Conservation (phyloP, 2,329 filamentous ascomycete species). For the Sclerotinia minor region DNA sequence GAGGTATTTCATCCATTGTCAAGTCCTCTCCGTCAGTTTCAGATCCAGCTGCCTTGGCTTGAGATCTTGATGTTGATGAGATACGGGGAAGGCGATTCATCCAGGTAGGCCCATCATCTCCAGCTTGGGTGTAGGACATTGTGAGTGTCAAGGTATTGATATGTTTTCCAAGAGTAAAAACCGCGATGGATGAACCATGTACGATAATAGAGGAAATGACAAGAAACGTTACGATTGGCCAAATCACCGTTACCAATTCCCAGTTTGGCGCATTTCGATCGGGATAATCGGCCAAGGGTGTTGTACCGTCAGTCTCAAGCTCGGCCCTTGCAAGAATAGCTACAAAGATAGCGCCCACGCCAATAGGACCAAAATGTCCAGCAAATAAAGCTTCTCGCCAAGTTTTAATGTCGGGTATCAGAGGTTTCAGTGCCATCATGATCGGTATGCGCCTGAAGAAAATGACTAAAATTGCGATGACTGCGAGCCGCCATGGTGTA, state of each 20-base stretch:
- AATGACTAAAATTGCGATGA: constrained; percentile 90
- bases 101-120: constrained; percentile 87
- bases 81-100: constrained; percentile 86
- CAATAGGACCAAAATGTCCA: constrained; percentile 96
- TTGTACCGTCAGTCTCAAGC: constrained; percentile 70
- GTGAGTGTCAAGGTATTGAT: constrained; percentile 96
- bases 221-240: constrained; percentile 93
- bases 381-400: constrained; percentile 97
- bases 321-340: constrained; percentile 93
- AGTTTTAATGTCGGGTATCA: constrained; percentile 96
- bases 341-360: constrained; percentile 94
- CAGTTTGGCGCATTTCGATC: constrained; percentile 55
- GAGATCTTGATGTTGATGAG: constrained; percentile 69
- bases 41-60: constrained; percentile 79
- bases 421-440: constrained; percentile 85
- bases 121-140: constrained; percentile 90
- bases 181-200: constrained; percentile 95
- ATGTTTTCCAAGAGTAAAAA: constrained; percentile 95
- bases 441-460: constrained; percentile 94
- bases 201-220: constrained; percentile 93
- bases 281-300: constrained; percentile 68
- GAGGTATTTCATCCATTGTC: constrained; percentile 61
- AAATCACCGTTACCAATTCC: constrained; percentile 79
- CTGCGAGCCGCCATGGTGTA: constrained; percentile 84
- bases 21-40: constrained; percentile 69